These are phyloP conservation scores for Marvania coccoides DNA, from an alignment of 139 green algal genomes.

Conservation along the genomic window DNA sequence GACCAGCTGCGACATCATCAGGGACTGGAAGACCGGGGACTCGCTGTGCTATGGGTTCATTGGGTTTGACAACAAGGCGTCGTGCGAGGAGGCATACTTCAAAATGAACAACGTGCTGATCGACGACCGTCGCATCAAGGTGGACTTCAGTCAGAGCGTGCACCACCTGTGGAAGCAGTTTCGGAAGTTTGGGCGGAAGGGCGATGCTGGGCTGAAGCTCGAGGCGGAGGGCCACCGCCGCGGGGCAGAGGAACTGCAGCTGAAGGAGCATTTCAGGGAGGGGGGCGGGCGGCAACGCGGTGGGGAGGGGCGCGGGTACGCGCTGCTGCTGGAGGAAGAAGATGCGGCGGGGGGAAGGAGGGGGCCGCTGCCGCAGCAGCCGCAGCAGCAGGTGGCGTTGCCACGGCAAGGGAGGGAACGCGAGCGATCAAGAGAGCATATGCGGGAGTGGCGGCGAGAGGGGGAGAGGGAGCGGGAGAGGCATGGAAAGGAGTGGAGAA, in stretches of 20 bases:
- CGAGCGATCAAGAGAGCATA: not conserved
- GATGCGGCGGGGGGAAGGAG: not conserved
- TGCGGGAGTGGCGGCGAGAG: not conserved
- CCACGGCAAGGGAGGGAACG: not conserved
- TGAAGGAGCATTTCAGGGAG: not conserved
- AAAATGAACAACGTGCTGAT: slow-evolving; percentile 99
- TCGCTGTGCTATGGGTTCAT: slow-evolving; percentile 94
- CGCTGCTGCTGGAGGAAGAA: not conserved
- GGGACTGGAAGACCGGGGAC: slow-evolving; percentile 93
- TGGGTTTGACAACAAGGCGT: slow-evolving; percentile 71
- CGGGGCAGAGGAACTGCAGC: not conserved
- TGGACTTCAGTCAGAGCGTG: slow-evolving; percentile 83
- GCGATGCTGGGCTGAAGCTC: slow-evolving; percentile 10
- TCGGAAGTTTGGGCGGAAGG: slow-evolving; percentile 42
- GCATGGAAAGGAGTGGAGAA: not conserved
- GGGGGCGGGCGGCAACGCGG: not conserved
- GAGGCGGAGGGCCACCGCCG: not conserved
- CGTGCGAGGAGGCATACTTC: slow-evolving; percentile 89
- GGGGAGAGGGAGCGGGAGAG: not conserved
- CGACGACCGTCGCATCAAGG: slow-evolving; percentile 86
- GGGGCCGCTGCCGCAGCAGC: not conserved
- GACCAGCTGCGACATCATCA: slow-evolving; percentile 88
- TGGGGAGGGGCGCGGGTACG: not conserved
- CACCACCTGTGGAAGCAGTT: slow-evolving; percentile 92
- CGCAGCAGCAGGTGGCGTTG: not conserved